Conservation (phyloP, 2,329 filamentous ascomycete species). For the Leptographium lundbergii region DNA sequence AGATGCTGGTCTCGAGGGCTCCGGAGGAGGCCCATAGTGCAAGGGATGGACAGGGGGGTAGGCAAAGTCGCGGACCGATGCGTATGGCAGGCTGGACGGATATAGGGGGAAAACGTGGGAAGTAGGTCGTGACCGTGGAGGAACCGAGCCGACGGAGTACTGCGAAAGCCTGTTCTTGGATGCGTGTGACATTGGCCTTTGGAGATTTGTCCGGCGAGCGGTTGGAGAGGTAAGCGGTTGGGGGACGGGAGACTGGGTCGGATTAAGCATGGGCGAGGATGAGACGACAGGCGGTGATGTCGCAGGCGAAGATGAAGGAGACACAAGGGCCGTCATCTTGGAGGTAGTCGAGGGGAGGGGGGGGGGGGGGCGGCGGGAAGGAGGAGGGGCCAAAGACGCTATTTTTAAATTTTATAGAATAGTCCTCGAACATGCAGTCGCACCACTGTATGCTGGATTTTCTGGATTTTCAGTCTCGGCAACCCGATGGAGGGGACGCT, state of each 20-base stretch:
- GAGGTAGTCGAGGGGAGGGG: not conserved
- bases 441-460: not conserved
- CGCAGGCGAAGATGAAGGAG: constrained; percentile 38
- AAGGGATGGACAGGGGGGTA: constrained; percentile 73
- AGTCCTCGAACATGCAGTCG: not conserved
- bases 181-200: constrained; percentile 61
- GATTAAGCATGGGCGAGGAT: constrained; percentile 24
- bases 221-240: constrained; percentile 44
- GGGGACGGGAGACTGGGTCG: constrained; percentile 41
- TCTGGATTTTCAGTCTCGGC: not conserved
- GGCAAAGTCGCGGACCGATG: constrained; percentile 91
- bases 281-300: constrained; percentile 37
- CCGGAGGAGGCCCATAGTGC: constrained; percentile 85
- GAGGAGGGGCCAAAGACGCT: constrained; percentile 9
- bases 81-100: constrained; percentile 74
- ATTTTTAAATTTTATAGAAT: constrained; percentile 4
- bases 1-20: constrained; percentile 56
- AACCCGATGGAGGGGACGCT: constrained; percentile 1
- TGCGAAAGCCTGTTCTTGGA: constrained; percentile 74
- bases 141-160: constrained; percentile 61
- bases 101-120: constrained; percentile 77
- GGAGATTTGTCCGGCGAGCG: constrained; percentile 44
- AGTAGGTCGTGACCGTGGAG: constrained; percentile 60
- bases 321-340: constrained; percentile 41
- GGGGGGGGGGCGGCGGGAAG: constrained; percentile 3